A percentile compares a stretch with the other conserved stretches of the same genome.
These are phyloP conservation scores for Cytospora paraplurivora DNA, from an alignment of 2,329 filamentous ascomycete genomes.

Conservation along the genomic window DNA sequence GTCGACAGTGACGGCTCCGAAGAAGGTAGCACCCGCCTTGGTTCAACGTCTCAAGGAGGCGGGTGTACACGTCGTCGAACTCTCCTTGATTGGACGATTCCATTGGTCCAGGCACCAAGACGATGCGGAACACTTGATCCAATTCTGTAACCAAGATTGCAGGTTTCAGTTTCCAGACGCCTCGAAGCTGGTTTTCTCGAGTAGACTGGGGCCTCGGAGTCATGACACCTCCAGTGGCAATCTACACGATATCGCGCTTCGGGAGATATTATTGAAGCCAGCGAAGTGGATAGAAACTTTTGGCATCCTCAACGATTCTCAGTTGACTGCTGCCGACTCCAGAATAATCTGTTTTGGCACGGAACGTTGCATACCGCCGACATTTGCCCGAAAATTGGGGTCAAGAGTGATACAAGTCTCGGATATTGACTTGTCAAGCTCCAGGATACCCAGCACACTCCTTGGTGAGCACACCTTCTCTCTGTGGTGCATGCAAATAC, in stretches of 20 bases:
- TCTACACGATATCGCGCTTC: conserved; percentile 38
- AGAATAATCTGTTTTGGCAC: conserved; percentile 38
- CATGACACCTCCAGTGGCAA: conserved; percentile 29
- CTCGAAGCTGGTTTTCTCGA: conserved; percentile 35
- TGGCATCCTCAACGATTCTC: conserved; percentile 30
- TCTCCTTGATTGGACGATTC: conserved; percentile 4
- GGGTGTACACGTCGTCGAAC: background rate
- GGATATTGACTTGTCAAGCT: conserved; percentile 18
- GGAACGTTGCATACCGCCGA: conserved; percentile 41
- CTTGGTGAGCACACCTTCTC: conserved; percentile 5
- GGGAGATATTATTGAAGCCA: conserved; percentile 39
- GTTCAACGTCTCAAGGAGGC: background rate
- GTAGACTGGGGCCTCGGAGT: conserved; percentile 27
- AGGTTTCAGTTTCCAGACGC: conserved; percentile 40
- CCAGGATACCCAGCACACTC: conserved; percentile 1
- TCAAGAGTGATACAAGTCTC: conserved; percentile 29
- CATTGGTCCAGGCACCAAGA: conserved; percentile 19
- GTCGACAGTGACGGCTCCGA: conserved; percentile 9
- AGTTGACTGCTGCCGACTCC: background rate
- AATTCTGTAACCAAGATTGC: conserved; percentile 35
- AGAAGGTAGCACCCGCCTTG: background rate
- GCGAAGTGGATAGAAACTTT: conserved; percentile 41
- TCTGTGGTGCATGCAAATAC: background rate
- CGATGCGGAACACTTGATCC: conserved; percentile 32
- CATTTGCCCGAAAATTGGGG: conserved; percentile 34